Evolutionary conservation across 1,284 basidiomycete genomes (phyloP), one percentile per base, ranked within the genome.

Genomic region (Bondarzewia mesenterica): DNA sequence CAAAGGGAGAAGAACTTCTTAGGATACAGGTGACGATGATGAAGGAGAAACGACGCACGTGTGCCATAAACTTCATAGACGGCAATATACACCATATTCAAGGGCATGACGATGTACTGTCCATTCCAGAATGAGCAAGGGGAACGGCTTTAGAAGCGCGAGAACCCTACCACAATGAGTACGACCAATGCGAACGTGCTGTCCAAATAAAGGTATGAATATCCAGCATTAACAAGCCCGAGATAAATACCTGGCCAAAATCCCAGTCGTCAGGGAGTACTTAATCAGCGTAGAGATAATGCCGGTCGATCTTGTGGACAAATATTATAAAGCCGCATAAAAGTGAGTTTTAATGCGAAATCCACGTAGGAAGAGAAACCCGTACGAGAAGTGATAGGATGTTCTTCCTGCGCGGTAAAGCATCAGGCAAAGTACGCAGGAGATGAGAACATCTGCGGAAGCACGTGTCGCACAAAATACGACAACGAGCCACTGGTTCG

Each of bases 81-180:
- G n/a, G 25, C 42, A 16, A 44, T 29, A 16, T 44, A 44, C 12
- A 29, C 12, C 25, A 44, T 27, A 16, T 44, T 44, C 21, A 29
- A 26, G n/a, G 42, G 42, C 42, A 29, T 29, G 42, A 44, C 15
- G 23, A 44, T 14, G 25, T 44, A 29, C 42, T 44, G 23, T 25
- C 7, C 2, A 15, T 6, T 23, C 6, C 2, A 7, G 22, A n/a
- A 21, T 42, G 20, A 20, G 40, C 22, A 18, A 42, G 40, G 25
- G 20, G 7, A 42, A 20, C 18, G 12, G n/a, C 7, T 15, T 3
- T 4, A 6, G 16, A 22, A 7, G 22, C 20, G 16, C 16, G 18
- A 37, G 20, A 18, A 16, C 26, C 42, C n/a, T 25, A 44, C 42
- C 4, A 18, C 18, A 10, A 44, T 27, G 42, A 44, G 26, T 16